Base-by-base conservation (phyloP, 2,329 filamentous ascomycete species). In the Xylaria sp. region DNA sequence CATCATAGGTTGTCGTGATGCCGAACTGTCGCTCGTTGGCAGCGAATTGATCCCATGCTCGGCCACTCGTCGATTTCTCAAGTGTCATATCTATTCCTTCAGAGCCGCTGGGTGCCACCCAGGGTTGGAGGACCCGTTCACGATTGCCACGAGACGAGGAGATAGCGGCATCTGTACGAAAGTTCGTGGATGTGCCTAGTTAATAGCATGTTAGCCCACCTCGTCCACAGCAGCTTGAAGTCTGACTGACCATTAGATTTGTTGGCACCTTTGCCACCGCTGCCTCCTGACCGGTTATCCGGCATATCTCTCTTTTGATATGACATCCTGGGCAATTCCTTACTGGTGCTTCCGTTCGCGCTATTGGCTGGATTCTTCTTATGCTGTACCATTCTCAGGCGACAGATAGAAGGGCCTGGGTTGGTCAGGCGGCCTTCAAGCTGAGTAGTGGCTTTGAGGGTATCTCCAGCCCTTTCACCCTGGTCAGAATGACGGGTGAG, bases 31-130 rank as follows among this genome's bases (percentile, higher is more conserved):
- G 85, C 78, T 96, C 92, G 73, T 98, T 98, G 66, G 86, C 89
- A 61, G 92, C 91, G 73, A 99, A 99, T 76, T 99, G 95, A 75
- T 99, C 94, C 95, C 95, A 99, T 9, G 79, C 9, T 51, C 66
- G 81, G 6, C 79, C 80, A 15, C 77, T 72, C 55, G 75, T 77
- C n/a, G 74, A 70, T 2, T 80, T 86, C 71, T 95, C 92, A 23
- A 97, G 82, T 50, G 90, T 89, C 67, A 91, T 83, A 72, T 94
- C 89, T 42, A 86, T 76, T 28, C 84, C 84, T 65, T 89, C 87
- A 4, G 82, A 76, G 15, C 83, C 76, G 67, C 88, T 89, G 6
- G 92, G 87, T 58, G 65, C 71, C 28, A 93, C 87, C 93, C 94
- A 98, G 70, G 85, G 89, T 74, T 97, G 89, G 42, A 98, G 82